These are phyloP conservation scores for Tillandsia fasciculata DNA, from an alignment of 176 grass and related monocot genomes.

Conservation along the genomic window DNA sequence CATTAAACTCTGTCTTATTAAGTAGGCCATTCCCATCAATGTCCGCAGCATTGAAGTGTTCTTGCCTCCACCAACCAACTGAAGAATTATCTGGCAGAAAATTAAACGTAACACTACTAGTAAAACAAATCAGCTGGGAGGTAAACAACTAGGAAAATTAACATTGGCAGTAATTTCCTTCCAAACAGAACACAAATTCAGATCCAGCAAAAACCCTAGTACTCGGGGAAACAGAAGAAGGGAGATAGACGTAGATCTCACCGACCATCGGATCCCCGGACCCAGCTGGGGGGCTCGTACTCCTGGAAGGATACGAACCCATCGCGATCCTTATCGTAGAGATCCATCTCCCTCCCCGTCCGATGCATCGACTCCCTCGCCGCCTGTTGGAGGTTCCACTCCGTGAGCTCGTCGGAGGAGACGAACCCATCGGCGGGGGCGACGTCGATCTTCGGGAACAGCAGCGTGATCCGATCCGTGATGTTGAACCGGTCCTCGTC, in stretches of 20 bases:
- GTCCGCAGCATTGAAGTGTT: slow-evolving; percentile 82
- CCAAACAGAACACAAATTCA: too few species aligned
- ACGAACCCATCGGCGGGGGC: slow-evolving; percentile 52
- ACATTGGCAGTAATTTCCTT: too few species aligned
- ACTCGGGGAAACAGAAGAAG: neutral
- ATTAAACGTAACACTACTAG: neutral
- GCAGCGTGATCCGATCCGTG: slow-evolving; percentile 41
- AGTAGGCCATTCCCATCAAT: slow-evolving; percentile 56
- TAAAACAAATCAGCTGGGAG: too few species aligned
- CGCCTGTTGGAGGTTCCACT: slow-evolving; percentile 64
- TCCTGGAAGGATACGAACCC: slow-evolving; percentile 52
- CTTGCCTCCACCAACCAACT: slow-evolving; percentile 68
- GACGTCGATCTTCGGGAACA: slow-evolving; percentile 69
- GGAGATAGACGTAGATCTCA: neutral
- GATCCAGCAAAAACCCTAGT: too few species aligned
- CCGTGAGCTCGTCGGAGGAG: slow-evolving; percentile 49
- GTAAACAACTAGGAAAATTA: too few species aligned
- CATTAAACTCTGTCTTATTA: slow-evolving; percentile 63
- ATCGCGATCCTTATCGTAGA: slow-evolving; percentile 61
- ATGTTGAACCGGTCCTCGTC: slow-evolving; percentile 71
- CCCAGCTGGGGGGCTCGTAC: slow-evolving; percentile 26
- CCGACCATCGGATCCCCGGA: slow-evolving; percentile 1
- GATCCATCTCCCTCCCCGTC: slow-evolving; percentile 62
- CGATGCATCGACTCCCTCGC: slow-evolving; percentile 47
- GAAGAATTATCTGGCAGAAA: slow-evolving; percentile 1